Evolutionary conservation across 345 rosid species (phyloP).

Genomic region (Orychophragmus violaceus): DNA sequence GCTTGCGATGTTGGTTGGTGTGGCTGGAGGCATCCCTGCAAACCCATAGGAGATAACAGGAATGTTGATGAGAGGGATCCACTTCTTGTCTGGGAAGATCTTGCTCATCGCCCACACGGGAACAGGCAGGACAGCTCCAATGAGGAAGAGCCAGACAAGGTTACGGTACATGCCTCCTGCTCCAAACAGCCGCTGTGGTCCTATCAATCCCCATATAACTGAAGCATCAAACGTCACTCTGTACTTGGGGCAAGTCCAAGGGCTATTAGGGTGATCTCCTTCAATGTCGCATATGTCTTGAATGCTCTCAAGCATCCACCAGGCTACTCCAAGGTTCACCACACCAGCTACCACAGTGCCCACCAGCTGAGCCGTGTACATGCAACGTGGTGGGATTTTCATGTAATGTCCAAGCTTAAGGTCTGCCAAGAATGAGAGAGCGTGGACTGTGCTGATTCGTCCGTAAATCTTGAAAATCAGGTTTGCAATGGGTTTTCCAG

Average conservation of each 20-base stretch:
- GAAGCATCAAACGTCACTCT: constrained; percentile 95
- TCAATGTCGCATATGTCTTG: constrained; percentile 78
- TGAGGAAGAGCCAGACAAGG: constrained; percentile 89
- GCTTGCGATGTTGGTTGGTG: constrained; percentile 97
- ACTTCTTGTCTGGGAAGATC: constrained; percentile 81
- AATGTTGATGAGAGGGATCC: constrained; percentile 92
- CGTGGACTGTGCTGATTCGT: constrained; percentile 88
- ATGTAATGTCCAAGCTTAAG: constrained; percentile 99
- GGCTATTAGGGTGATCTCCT: constrained; percentile 69
- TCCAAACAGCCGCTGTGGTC: constrained; percentile 82
- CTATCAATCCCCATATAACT: constrained; percentile 95
- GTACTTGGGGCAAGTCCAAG: constrained; percentile 99
- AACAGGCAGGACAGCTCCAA: constrained; percentile 89
- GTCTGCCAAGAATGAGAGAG: constrained; percentile 93
- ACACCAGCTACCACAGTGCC: constrained; percentile 77
- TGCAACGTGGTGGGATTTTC: constrained; percentile 97
- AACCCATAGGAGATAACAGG: constrained; percentile 95
- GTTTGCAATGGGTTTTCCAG: constrained; percentile 94
- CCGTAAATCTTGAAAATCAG: constrained; percentile 96
- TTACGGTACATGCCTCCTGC: constrained; percentile 89
- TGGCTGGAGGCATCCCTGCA: constrained; percentile 99
- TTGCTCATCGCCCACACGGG: constrained; percentile 87
- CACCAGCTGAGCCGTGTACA: constrained; percentile 94
- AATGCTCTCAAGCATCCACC: constrained; percentile 99
- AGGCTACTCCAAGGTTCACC: constrained; percentile 89